Conservation (phyloP, 2,329 filamentous ascomycete genomes). For the Fusarium dlaminii region DNA sequence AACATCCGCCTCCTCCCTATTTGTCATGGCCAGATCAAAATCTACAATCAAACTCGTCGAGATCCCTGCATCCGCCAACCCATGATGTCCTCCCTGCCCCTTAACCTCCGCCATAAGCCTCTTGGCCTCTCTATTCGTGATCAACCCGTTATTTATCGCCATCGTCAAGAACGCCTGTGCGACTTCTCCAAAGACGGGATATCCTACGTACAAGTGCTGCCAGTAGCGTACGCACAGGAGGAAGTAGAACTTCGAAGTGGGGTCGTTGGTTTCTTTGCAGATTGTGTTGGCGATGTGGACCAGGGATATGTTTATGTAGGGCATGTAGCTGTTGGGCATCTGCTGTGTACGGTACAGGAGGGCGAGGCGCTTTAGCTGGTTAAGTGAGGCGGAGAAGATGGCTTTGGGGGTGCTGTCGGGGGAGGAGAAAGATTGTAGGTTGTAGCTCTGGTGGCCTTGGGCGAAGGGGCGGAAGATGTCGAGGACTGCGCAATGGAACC, state of each 20-base stretch:
- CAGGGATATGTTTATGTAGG: slow-evolving; percentile 1
- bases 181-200: background rate
- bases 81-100: background rate
- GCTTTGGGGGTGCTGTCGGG: background rate
- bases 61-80: background rate
- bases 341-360: background rate
- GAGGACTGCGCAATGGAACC: background rate
- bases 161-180: background rate
- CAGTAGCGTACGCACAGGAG: background rate
- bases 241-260: background rate
- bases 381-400: background rate
- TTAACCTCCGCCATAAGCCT: background rate
- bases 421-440: background rate
- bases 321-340: background rate
- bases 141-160: background rate
- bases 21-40: background rate
- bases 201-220: background rate
- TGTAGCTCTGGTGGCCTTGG: background rate
- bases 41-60: slow-evolving; percentile 1
- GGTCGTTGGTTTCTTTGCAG: background rate
- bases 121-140: background rate
- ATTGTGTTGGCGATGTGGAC: slow-evolving; percentile 7
- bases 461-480: background rate
- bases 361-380: background rate
- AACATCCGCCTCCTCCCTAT: background rate